These are phyloP conservation scores for Asterochloris erici DNA, from an alignment of 139 green algal species.

Conservation along the genomic window DNA sequence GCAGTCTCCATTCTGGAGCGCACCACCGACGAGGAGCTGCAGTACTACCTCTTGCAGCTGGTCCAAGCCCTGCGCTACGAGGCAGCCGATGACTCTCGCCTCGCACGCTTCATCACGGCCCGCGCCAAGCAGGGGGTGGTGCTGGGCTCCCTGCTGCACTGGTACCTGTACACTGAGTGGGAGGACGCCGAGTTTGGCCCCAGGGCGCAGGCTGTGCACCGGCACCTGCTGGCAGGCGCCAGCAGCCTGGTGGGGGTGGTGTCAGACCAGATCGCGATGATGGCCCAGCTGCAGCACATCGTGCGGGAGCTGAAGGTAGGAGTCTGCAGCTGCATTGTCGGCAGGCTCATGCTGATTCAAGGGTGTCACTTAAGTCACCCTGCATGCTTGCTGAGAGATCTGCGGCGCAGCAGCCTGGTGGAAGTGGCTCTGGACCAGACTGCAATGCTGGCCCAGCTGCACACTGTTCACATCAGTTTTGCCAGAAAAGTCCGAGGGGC, in stretches of 20 bases:
- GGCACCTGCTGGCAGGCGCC: conserved; percentile 28
- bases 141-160: conserved; percentile 83
- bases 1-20: conserved; percentile 64
- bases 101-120: conserved; percentile 73
- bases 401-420: too few species aligned
- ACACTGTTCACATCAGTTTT: too few species aligned
- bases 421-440: too few species aligned
- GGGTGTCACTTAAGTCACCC: too few species aligned
- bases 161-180: conserved; percentile 87
- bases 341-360: too few species aligned
- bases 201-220: conserved; percentile 41
- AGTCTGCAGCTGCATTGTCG: background rate
- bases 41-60: conserved; percentile 91
- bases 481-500: too few species aligned
- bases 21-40: conserved; percentile 85
- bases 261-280: conserved; percentile 66
- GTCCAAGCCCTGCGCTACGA: conserved; percentile 95
- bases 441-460: too few species aligned
- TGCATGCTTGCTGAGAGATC: too few species aligned
- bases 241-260: conserved; percentile 34
- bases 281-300: conserved; percentile 59
- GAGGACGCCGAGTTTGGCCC: conserved; percentile 70
- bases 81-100: conserved; percentile 49
- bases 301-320: conserved; percentile 54
- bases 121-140: conserved; percentile 51